Evolutionary conservation across 768 basidiomycete genomes (phyloP).

Genomic region (Tulasnella sp.): DNA sequence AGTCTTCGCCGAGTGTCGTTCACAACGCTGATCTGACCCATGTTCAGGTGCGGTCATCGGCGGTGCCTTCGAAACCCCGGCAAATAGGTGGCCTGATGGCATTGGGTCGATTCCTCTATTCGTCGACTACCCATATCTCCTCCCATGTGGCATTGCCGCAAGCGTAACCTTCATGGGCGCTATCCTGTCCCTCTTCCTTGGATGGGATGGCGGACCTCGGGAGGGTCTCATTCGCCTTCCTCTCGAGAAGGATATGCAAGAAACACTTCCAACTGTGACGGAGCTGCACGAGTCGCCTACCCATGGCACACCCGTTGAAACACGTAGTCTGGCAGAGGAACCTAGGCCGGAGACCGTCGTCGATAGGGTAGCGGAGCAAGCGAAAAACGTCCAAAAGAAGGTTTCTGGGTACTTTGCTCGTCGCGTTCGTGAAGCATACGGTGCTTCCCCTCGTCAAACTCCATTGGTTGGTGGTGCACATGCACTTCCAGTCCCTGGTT

Average conservation of each 20-base stretch:
- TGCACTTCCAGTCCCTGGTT: background rate
- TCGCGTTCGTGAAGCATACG: constrained; percentile 22
- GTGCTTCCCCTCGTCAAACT: constrained; percentile 14
- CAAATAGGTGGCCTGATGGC: constrained; percentile 71
- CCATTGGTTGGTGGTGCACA: background rate
- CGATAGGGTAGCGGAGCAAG: constrained; percentile 40
- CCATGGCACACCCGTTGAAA: constrained; percentile 37
- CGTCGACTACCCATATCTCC: constrained; percentile 76
- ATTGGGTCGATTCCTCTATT: constrained; percentile 65
- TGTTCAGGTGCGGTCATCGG: constrained; percentile 41
- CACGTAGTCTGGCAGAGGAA: constrained; percentile 11
- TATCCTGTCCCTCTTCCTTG: constrained; percentile 79
- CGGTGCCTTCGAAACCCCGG: constrained; percentile 74
- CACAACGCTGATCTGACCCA: background rate
- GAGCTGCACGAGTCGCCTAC: constrained; percentile 45
- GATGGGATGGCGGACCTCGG: constrained; percentile 82
- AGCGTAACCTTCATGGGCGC: constrained; percentile 73
- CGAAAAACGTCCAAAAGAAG: constrained; percentile 19
- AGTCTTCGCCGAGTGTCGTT: background rate
- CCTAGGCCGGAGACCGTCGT: constrained; percentile 43
- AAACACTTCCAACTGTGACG: constrained; percentile 10
- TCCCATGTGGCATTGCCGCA: constrained; percentile 76
- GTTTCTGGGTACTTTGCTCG: constrained; percentile 25
- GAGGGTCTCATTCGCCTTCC: constrained; percentile 77
- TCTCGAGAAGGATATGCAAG: constrained; percentile 53